These are phyloP conservation scores for Wickerhamiella bombiphila DNA, from an alignment of 805 yeast species.

Conservation along the genomic window DNA sequence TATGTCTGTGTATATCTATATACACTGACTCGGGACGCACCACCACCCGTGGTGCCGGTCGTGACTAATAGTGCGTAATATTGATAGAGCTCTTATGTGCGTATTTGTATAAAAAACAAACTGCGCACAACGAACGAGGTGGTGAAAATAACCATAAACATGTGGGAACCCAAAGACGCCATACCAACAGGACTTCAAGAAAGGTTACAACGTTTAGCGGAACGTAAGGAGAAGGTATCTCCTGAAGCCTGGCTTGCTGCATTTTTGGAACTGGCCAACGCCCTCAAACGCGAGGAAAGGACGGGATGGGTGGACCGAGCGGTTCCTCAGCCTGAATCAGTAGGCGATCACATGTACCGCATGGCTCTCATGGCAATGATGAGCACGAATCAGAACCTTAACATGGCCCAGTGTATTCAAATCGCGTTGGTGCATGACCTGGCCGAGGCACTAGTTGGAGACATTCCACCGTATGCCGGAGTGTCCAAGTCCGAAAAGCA, in stretches of 20 bases:
- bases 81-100: not conserved
- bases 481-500: conserved; percentile 71
- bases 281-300: conserved; percentile 64
- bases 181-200: not conserved
- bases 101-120: not conserved
- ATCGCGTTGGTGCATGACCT: conserved; percentile 87
- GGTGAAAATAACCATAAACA: not conserved
- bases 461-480: conserved; percentile 70
- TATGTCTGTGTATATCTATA: not conserved
- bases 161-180: not conserved
- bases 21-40: not conserved
- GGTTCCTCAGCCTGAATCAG: conserved; percentile 45
- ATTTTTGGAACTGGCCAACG: conserved; percentile 52
- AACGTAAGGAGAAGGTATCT: conserved; percentile 4
- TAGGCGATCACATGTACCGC: conserved; percentile 92
- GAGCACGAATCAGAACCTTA: conserved; percentile 36
- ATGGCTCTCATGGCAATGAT: conserved; percentile 75
- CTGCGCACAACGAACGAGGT: not conserved
- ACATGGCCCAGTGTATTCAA: conserved; percentile 58
- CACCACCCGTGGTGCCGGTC: not conserved
- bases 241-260: conserved; percentile 24
- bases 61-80: not conserved
- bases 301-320: conserved; percentile 88
- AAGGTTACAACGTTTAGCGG: not conserved
- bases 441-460: conserved; percentile 90